Evolutionary conservation across 208 protist genomes (phyloP).

Genomic region (Entamoeba histolytica): DNA sequence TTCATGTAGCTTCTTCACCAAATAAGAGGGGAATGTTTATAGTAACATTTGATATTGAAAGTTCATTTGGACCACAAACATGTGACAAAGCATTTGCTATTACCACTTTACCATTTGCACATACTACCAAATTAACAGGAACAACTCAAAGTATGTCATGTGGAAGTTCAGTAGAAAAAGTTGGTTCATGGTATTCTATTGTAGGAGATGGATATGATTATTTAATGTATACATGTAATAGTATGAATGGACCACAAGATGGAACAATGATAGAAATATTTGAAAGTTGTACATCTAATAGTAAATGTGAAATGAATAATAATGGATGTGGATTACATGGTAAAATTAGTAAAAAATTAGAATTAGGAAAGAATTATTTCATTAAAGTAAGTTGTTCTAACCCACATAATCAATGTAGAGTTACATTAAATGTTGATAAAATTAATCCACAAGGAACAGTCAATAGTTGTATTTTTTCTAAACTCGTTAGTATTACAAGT

Average conservation of each 20-base stretch:
- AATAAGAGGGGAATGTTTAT: neutral
- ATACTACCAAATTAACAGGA: neutral
- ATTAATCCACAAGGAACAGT: neutral
- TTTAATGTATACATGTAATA: neutral
- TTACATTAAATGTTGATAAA: neutral
- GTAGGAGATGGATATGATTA: neutral
- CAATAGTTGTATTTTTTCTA: neutral
- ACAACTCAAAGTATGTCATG: neutral
- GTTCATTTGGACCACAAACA: neutral
- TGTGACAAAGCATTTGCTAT: neutral
- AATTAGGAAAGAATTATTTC: neutral
- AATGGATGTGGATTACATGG: neutral
- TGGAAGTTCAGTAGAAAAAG: neutral
- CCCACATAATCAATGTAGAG: neutral
- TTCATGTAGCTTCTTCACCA: neutral
- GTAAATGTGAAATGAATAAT: neutral
- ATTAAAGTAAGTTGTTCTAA: neutral
- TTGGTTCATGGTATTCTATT: neutral
- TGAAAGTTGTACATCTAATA: neutral
- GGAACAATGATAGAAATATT: neutral
- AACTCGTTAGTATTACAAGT: neutral
- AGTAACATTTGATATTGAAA: neutral
- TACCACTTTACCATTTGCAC: neutral
- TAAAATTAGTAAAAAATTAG: neutral
- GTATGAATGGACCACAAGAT: neutral